Base-by-base conservation (phyloP, 805 yeast genomes). In the Vanderwaltozyma polyspora region DNA sequence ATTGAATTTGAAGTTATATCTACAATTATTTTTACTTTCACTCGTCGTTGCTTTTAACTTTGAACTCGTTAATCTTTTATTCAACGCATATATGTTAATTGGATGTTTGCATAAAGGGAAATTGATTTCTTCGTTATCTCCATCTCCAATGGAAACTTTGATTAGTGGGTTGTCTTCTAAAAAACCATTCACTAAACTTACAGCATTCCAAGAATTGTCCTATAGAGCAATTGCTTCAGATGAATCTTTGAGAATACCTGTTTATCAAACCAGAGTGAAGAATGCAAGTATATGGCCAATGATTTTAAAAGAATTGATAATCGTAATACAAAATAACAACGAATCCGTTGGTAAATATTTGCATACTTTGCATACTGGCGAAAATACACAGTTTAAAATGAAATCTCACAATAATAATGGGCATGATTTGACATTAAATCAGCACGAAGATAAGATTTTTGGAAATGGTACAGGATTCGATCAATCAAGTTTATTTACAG, bases 191-290 rank as follows among this genome's bases (percentile, higher is more conserved):
- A 70, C 71, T 1, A 68, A 76, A 39, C 50, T 76, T 38, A 74
- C 85, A 1, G 86, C 89, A 3, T 79, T 74, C 57, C 91, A 81
- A 56, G 91, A 81, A 49, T 60, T 80, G 34, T 79, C 84, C 0
- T 77, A 70, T 45, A 61, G 79, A 29, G 62, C 86, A 6, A 69
- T 74, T 1, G 57, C 74, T 3, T 51, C 62, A 2, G 68, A 70
- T 40, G 41, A 55, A 3, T 66, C 70, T 31, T 60, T 70, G 35
- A 66, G 87, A 51, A 43, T 52, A 18, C 63, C 74, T 4, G 68
- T 80, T 19, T 80, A 74, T 51, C 67, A 65, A 41, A 68, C 70
- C 16, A 63, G 65, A 34, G 60, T 66, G 29, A 70, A 61, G 42
- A 59, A 63, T 35, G 63, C 66, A 3, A 64, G 61, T 41, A 50